phyloP scores from a whole-genome alignment of 1,284 basidiomycete species.

The Leucoagaricus sp. region DNA sequence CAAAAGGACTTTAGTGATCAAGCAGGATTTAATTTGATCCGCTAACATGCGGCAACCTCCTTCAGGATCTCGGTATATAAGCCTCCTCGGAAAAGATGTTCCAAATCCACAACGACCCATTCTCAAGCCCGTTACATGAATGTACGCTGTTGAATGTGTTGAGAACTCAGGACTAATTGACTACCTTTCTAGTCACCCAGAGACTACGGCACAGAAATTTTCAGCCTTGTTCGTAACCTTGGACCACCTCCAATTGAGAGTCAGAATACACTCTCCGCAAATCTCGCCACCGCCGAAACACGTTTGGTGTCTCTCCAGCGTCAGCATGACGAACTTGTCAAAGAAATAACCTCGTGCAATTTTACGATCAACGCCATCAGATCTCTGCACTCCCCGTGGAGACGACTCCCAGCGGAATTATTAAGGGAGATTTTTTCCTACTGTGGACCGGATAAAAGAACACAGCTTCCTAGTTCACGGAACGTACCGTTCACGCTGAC shows the following conservation, averaged over 20 bases:
- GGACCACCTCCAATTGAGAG: background rate
- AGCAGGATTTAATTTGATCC: background rate
- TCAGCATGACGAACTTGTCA: background rate
- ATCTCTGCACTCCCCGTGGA: constrained; percentile 22
- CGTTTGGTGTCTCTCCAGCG: background rate
- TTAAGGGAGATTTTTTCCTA: constrained; percentile 23
- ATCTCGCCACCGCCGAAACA: background rate
- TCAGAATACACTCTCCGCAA: background rate
- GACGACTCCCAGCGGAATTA: constrained; percentile 24
- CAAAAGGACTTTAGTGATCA: background rate
- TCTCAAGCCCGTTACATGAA: background rate
- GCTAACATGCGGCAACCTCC: background rate
- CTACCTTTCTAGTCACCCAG: background rate
- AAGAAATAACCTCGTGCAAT: background rate
- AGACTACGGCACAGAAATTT: background rate
- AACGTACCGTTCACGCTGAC: constrained; percentile 23
- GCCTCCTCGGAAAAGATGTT: background rate
- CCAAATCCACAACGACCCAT: background rate
- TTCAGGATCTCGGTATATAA: background rate
- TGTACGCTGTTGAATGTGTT: background rate
- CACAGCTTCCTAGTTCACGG: constrained; percentile 6
- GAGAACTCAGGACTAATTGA: background rate
- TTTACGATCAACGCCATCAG: background rate
- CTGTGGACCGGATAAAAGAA: constrained; percentile 16
- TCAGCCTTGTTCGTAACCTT: background rate